Percentiles rank a stretch among this genome's conserved stretches.
These are phyloP conservation scores for Dissophora globulifera DNA, from an alignment of 192 early-diverging fungal species.

Conservation along the genomic window DNA sequence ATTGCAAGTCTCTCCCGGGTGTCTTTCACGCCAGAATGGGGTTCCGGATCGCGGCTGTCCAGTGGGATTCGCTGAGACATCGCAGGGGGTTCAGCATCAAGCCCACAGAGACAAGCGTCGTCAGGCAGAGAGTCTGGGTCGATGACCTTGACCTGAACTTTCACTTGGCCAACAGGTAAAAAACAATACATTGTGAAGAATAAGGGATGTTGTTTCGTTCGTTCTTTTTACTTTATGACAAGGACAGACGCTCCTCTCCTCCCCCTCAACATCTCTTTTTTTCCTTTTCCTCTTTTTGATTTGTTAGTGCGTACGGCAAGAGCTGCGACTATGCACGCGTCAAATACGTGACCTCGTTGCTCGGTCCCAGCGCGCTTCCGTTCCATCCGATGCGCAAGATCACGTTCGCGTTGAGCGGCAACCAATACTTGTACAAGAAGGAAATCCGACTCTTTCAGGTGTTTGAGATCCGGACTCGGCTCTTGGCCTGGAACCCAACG, in stretches of 20 bases:
- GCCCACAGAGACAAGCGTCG: slow-evolving; percentile 35
- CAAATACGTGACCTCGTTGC: slow-evolving; percentile 51
- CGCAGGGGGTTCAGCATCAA: slow-evolving; percentile 39
- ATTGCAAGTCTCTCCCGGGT: slow-evolving; percentile 46
- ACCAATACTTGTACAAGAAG: slow-evolving; percentile 57
- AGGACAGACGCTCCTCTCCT: too few relatives aligned
- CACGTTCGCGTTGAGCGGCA: slow-evolving; percentile 50
- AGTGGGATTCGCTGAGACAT: slow-evolving; percentile 39
- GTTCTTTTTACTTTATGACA: too few relatives aligned
- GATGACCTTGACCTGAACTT: slow-evolving; percentile 50
- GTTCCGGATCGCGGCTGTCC: slow-evolving; percentile 30
- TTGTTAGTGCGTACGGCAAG: slow-evolving; percentile 42
- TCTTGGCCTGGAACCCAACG: slow-evolving; percentile 61
- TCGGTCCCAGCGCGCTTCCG: slow-evolving; percentile 41
- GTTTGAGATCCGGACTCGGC: slow-evolving; percentile 56
- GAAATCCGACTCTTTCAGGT: slow-evolving; percentile 58
- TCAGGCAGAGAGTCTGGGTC: slow-evolving; percentile 41
- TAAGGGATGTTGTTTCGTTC: too few relatives aligned
- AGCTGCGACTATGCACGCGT: slow-evolving; percentile 47
- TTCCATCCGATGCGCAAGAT: slow-evolving; percentile 42
- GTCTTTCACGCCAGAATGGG: slow-evolving; percentile 51
- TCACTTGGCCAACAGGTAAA: slow-evolving; percentile 52
- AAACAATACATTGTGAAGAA: too few relatives aligned
- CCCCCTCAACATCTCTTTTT: too few relatives aligned
- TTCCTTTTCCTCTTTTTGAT: not conserved